phyloP scores from a whole-genome alignment of 202 grass and related monocot genomes.

The Schoenoplectus triqueter region DNA sequence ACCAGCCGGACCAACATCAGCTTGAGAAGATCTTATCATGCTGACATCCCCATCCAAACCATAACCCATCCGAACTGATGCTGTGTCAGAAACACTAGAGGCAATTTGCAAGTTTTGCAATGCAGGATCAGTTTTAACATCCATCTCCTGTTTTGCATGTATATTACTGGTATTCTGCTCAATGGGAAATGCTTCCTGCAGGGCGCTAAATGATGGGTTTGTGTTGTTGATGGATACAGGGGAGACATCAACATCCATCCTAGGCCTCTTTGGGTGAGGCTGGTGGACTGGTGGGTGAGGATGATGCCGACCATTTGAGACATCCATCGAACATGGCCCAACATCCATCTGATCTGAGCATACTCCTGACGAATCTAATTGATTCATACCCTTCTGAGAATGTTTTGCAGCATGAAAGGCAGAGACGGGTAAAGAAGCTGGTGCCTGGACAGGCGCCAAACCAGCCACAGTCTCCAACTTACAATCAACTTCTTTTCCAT shows the following conservation, averaged over 20 bases:
- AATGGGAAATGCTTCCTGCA: conserved; percentile 57
- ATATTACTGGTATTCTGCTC: conserved; percentile 58
- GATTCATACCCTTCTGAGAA: conserved; percentile 25
- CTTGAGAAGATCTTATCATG: conserved; percentile 42
- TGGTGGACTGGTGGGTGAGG: conserved; percentile 40
- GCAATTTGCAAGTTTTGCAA: conserved; percentile 20
- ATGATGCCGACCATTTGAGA: conserved; percentile 46
- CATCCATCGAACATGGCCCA: conserved; percentile 60
- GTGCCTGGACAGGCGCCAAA: conserved; percentile 37
- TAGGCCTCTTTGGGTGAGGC: conserved; percentile 68
- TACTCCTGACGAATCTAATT: conserved; percentile 32
- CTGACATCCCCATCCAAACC: conserved; percentile 51
- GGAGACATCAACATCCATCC: conserved; percentile 63
- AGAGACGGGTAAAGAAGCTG: conserved; percentile 51
- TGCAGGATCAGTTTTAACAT: conserved; percentile 51
- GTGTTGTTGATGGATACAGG: conserved; percentile 49
- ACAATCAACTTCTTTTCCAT: conserved; percentile 52
- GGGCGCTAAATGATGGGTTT: conserved; percentile 48
- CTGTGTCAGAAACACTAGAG: conserved; percentile 35
- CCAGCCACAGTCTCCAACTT: conserved; percentile 54
- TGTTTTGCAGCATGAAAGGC: conserved; percentile 1
- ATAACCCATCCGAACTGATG: conserved; percentile 49
- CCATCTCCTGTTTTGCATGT: conserved; percentile 58
- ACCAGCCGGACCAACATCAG: conserved; percentile 54
- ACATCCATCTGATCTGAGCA: conserved; percentile 67